phyloP scores from a whole-genome alignment of 1,284 basidiomycete species.

The Pascua guehoae region DNA sequence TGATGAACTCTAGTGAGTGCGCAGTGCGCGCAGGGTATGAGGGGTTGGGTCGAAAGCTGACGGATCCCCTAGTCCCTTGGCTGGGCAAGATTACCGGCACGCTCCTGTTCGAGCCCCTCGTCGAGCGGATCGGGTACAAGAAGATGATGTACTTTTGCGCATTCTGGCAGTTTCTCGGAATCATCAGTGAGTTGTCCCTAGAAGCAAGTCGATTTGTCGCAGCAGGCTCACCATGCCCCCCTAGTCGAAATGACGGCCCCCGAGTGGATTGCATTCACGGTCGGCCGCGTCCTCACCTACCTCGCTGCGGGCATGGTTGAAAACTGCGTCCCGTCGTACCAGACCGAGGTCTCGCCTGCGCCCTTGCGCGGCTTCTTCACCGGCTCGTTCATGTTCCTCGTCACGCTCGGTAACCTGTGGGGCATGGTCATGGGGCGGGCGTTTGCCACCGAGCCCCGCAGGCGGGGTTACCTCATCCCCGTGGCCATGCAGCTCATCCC shows the following conservation, averaged over 20 bases:
- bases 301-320: constrained; percentile 22
- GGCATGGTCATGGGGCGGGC: constrained; percentile 11
- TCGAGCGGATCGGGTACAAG: constrained; percentile 7
- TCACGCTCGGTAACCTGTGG: constrained; percentile 10
- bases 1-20: constrained; percentile 5
- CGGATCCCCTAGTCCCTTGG: not conserved
- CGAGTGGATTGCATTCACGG: constrained; percentile 13
- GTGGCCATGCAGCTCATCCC: constrained; percentile 22
- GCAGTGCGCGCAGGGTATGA: too few relatives aligned
- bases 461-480: constrained; percentile 6
- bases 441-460: constrained; percentile 4
- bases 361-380: constrained; percentile 5
- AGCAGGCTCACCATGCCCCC: too few relatives aligned
- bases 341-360: constrained; percentile 11
- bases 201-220: too few relatives aligned
- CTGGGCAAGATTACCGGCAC: constrained; percentile 6
- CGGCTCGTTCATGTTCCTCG: constrained; percentile 3
- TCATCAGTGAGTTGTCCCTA: not conserved
- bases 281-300: constrained; percentile 24
- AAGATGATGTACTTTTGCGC: constrained; percentile 1
- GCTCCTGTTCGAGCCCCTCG: constrained; percentile 6
- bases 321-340: constrained; percentile 19
- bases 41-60: too few relatives aligned
- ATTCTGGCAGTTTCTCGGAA: not conserved
- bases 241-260: constrained; percentile 13